Base-by-base conservation (phyloP, 352 stramenopile species). In the Thalassiosira hispida region DNA sequence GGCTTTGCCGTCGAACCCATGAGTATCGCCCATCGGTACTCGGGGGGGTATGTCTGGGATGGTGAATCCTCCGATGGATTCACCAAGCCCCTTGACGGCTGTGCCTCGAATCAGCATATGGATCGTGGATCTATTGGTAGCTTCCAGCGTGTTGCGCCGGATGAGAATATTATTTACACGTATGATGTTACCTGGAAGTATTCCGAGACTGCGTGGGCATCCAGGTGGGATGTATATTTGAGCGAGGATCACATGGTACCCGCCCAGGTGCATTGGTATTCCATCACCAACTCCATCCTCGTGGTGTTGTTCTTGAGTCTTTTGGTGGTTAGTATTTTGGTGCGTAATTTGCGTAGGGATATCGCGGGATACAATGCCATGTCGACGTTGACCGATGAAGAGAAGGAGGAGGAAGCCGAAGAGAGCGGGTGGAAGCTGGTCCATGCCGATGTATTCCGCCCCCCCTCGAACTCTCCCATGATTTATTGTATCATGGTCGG, bases 181-280 rank as follows among this genome's bases (percentile, higher is more conserved):
- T 99, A 99, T 92, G 98, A 98, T 81, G 95, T 99, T 52, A 90
- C 98, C 44, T 99, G 97, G 98, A 88, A 94, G 57, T 91, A 98
- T 82, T 98, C 96, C 66, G 90, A 98, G 23, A 95, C 96, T 61
- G 94, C 96, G 75, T 99, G 98, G 98, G 96, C 97, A 35, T 98
- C 96, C 18, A 95, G 98, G 27, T 99, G 97, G 97, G 98, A 99
- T 90, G 95, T 99, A 22, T 99, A 99, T 92, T 96, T 99, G 66
- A 93, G 51, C 53, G 92, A 95, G 83, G 87, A 96, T 84, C 79
- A 95, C 64, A 85, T 92, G 64, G 86, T 95, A 11, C 93, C 95
- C 20, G 94, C 97, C 61, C 95, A 99, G 79, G 97, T 99, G 20
- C 98, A 99, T 90, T 99, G 98, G 98, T 99, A 99, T 90, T 98